Evolutionary conservation across 163 green algal species (phyloP), one percentile per base, ranked within the genome.

Genomic region (Prototheca cutis): DNA sequence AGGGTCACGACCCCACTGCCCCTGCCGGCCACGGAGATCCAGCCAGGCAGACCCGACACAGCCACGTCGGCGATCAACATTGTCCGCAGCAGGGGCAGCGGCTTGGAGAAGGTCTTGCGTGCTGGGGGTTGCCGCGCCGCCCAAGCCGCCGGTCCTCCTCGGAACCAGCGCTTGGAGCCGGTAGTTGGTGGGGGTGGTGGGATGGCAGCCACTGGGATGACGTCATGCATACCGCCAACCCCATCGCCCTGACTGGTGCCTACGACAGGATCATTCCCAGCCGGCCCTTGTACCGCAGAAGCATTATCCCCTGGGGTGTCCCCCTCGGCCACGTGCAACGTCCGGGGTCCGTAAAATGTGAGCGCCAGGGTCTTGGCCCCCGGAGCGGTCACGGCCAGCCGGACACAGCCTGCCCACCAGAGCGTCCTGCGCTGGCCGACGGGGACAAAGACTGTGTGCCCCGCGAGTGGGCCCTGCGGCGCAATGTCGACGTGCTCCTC

Each of bases 1-100:
- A 91, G 36, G 30, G 55, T 29, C n/a, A 80, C 40, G 32, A 19
- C 58, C 39, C 6, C 17, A 1, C 5, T 10, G 19, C 33, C 24
- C 13, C 45, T 29, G 52, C 59, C 42, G 10, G 15, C n/a, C 25
- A 63, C 13, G 30, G 2, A 5, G 40, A 55, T 25, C 17, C 25
- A 36, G 3, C 42, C 30, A 19, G 48, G 7, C 6, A 10, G 4
- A 4, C 32, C 17, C 15, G 23, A 45, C 13, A 55, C 36, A 53
- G 25, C 25, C 55, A 62, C 6, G 6, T 31, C 40, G 24, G 23
- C 28, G 4, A 53, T n/a, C 6, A 6, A 21, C 34, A 7, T 24
- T 24, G 24, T 24, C 13, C 8, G 39, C 3, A 4, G 7, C 6
- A 5, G 23, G 7, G 25, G 2, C 40, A 17, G 58, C 15, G 23